These are phyloP conservation scores for Oryza brachyantha DNA, from an alignment of 176 grass and related monocot species.

Conservation along the genomic window DNA sequence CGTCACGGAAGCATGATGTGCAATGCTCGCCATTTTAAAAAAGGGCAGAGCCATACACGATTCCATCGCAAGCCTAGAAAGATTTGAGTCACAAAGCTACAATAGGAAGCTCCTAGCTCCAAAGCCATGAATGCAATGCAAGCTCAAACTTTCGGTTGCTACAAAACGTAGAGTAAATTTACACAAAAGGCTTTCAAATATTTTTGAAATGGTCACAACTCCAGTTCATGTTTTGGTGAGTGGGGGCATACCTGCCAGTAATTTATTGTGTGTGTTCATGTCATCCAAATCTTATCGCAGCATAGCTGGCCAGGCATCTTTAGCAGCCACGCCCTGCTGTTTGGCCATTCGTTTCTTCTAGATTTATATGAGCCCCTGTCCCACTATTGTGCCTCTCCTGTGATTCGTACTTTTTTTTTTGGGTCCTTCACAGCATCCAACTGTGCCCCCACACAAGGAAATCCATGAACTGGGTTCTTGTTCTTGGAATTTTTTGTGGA, in stretches of 20 bases:
- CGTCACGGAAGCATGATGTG: not conserved
- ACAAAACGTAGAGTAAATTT: not conserved
- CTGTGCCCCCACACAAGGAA: not conserved
- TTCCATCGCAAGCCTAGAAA: conserved; percentile 15
- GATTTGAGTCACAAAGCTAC: not conserved
- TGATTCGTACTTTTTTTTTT: conserved; percentile 30
- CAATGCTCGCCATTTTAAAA: not conserved
- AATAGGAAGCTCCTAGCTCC: conserved; percentile 21
- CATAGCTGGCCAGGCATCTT: conserved; percentile 26
- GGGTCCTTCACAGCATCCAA: not conserved
- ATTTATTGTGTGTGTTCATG: not conserved
- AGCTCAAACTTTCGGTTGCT: conserved; percentile 3
- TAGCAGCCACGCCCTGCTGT: conserved; percentile 27
- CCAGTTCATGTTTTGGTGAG: not conserved
- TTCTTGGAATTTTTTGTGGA: not conserved
- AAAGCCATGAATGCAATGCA: conserved; percentile 1
- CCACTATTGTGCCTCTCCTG: not conserved
- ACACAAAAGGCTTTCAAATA: not conserved
- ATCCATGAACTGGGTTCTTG: not conserved
- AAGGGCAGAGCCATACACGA: not conserved
- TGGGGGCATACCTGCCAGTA: not conserved
- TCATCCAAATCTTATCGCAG: not conserved
- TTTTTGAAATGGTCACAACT: not conserved
- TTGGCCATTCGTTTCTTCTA: conserved; percentile 11
- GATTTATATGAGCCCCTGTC: not conserved